Evolutionary conservation across 176 grass and related monocot genomes (phyloP).

Genomic region (Themeda triandra): DNA sequence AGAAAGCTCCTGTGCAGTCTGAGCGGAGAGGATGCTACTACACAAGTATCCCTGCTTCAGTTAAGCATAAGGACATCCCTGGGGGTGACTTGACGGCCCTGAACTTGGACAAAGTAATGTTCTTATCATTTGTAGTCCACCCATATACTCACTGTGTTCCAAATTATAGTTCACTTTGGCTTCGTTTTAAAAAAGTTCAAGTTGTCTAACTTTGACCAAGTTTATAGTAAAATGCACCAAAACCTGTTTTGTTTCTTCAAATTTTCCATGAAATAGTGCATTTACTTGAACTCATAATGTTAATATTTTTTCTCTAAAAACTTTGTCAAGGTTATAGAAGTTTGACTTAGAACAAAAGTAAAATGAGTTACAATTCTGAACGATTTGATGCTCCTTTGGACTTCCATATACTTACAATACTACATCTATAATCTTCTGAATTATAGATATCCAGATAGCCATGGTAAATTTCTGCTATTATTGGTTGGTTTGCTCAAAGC

Average conservation of each 20-base stretch:
- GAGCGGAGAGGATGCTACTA: constrained; percentile 74
- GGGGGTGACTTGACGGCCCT: constrained; percentile 74
- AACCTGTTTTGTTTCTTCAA: neutral
- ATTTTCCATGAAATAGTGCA: neutral
- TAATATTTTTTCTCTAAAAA: neutral
- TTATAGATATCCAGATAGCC: constrained; percentile 4
- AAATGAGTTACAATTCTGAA: neutral
- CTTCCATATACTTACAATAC: neutral
- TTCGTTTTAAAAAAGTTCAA: neutral
- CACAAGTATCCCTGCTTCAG: constrained; percentile 66
- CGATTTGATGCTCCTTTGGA: neutral
- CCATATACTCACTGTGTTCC: neutral
- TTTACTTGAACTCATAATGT: neutral
- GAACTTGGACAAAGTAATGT: constrained; percentile 92
- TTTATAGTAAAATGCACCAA: neutral
- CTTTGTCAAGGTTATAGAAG: neutral
- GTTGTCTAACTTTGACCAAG: neutral
- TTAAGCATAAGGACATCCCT: constrained; percentile 61
- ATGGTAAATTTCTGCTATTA: neutral
- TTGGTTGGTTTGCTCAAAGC: neutral
- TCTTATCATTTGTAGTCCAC: constrained; percentile 14
- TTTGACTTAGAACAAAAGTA: neutral
- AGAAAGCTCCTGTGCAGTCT: constrained; percentile 35
- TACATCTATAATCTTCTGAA: neutral
- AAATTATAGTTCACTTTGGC: neutral